Evolutionary conservation across 2,329 filamentous ascomycete genomes (phyloP).

Genomic region (Sarocladium strictum): DNA sequence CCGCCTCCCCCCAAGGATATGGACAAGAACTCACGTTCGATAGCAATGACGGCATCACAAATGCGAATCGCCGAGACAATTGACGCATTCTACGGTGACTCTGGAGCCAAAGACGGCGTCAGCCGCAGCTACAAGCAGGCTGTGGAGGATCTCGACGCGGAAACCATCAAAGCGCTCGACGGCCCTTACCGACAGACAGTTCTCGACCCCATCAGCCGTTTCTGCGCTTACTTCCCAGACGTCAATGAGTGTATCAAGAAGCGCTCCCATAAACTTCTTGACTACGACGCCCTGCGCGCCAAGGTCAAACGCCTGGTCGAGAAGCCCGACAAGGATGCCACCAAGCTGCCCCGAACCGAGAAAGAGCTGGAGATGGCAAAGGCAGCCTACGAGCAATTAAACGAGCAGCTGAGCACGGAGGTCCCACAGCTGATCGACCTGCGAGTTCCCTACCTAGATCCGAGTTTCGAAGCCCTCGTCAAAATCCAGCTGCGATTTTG

Average conservation of each 20-base stretch:
- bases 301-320: conserved; percentile 96
- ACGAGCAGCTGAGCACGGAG: conserved; percentile 91
- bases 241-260: conserved; percentile 99
- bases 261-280: conserved; percentile 94
- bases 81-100: conserved; percentile 97
- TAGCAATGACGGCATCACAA: conserved; percentile 97
- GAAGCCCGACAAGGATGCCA: conserved; percentile 97
- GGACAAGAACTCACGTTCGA: neutral
- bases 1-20: neutral
- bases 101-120: conserved; percentile 89
- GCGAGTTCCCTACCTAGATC: conserved; percentile 93
- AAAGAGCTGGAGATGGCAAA: conserved; percentile 95
- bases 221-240: conserved; percentile 97
- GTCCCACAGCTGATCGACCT: conserved; percentile 94
- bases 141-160: conserved; percentile 93
- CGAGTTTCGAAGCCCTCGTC: conserved; percentile 93
- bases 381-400: conserved; percentile 89
- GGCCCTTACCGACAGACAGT: conserved; percentile 93
- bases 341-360: conserved; percentile 90
- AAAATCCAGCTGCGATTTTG: conserved; percentile 98
- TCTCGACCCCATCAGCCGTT: conserved; percentile 88
- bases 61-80: conserved; percentile 99
- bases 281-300: conserved; percentile 92
- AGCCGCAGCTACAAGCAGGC: conserved; percentile 97
- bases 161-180: conserved; percentile 97